A percentile compares a stretch with the other conserved stretches of the same genome.
These are phyloP conservation scores for Thalassiosira hispida DNA, from an alignment of 352 stramenopile species.

Conservation along the genomic window DNA sequence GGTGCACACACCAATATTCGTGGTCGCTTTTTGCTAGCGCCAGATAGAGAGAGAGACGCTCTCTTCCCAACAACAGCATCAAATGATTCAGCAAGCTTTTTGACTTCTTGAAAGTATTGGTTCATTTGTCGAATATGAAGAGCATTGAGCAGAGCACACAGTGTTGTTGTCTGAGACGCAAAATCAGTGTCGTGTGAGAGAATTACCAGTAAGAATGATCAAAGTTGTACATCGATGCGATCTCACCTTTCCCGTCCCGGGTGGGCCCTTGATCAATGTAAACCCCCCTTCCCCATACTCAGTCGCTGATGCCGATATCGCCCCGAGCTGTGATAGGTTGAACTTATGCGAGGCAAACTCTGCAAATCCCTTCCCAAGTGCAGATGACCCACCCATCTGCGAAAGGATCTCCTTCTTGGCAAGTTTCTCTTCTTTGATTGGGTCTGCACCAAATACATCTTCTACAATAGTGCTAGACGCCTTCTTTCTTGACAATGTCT, in stretches of 20 bases:
- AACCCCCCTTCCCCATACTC: slow-evolving; percentile 83
- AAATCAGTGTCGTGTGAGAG: neutral
- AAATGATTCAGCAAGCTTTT: slow-evolving; percentile 61
- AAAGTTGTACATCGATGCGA: too few relatives aligned
- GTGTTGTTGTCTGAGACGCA: slow-evolving; percentile 75
- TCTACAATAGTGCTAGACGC: slow-evolving; percentile 2
- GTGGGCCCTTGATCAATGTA: slow-evolving; percentile 85
- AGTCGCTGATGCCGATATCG: slow-evolving; percentile 68
- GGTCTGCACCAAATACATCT: slow-evolving; percentile 3
- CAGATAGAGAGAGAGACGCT: slow-evolving; percentile 51
- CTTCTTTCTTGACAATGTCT: neutral
- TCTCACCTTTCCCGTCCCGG: slow-evolving; percentile 52
- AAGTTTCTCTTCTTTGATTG: slow-evolving; percentile 24
- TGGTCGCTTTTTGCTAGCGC: slow-evolving; percentile 73
- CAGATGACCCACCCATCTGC: slow-evolving; percentile 67
- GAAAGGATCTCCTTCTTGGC: slow-evolving; percentile 57
- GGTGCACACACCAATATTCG: slow-evolving; percentile 87
- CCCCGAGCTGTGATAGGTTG: slow-evolving; percentile 78
- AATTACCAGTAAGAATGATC: neutral
- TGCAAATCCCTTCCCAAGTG: slow-evolving; percentile 79
- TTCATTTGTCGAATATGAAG: slow-evolving; percentile 86
- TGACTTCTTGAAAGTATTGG: slow-evolving; percentile 81
- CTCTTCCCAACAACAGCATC: slow-evolving; percentile 61
- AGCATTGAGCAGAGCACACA: slow-evolving; percentile 81
- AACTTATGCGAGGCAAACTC: slow-evolving; percentile 77